Evolutionary conservation across 768 basidiomycete genomes (phyloP), one percentile per base, ranked within the genome.

Genomic region (Fomitopsis serialis): DNA sequence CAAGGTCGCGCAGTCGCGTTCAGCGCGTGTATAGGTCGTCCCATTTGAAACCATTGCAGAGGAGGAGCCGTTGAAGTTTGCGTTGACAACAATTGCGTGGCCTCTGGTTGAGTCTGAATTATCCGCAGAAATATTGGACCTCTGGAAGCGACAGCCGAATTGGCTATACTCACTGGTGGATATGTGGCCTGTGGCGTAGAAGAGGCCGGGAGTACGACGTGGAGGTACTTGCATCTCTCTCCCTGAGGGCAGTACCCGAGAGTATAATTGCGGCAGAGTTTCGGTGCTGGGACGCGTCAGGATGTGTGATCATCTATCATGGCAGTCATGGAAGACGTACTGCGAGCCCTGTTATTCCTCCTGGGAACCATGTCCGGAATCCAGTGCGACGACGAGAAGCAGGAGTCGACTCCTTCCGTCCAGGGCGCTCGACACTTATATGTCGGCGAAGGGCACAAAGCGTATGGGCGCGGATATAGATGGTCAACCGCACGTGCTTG

Each of bases 181-280:
- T 27, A 34, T 35, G 37, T n/a, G 17, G 54, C 48, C 37, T 45
- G 45, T 35, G 51, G 43, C 17, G 60, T 50, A 22, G 63, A 58
- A 1, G 61, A 52, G 15, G 53, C 58, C 3, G 45, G 58, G 45
- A 34, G 57, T 42, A 12, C 24, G 24, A 64, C 67, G 53, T 75
- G 72, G 32, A 73, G 34, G 62, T 72, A 75, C 34, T 61, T 72
- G 63, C 74, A 75, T 34, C 62, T 63, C 21, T 63, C 58, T 54
- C 71, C 74, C 54, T 69, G 71, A 19, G 68, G 63, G 60, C 72
- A 75, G 54, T 60, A 55, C 34, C 74, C 73, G 32, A 54, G 64
- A 42, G 63, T 56, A 36, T 67, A 66, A 61, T 72, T 68, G 40
- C 72, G 65, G 59, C 73, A 74, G 42, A 68, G 57, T 61, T 68